phyloP scores from a whole-genome alignment of 1,139 yeast genomes.

The Geotrichum fermentans region DNA sequence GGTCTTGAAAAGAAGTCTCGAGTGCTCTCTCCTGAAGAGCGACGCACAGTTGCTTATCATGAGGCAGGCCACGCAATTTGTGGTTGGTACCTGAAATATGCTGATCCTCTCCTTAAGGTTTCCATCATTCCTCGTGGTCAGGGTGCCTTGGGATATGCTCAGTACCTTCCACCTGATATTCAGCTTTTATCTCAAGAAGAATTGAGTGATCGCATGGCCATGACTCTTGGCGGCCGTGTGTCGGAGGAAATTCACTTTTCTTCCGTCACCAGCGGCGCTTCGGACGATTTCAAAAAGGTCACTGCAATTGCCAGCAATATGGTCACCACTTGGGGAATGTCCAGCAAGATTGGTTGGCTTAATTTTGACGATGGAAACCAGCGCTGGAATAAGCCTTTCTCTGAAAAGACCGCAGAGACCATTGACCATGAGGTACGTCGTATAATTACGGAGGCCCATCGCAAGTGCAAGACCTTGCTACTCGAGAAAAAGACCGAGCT shows the following conservation, averaged over 20 bases:
- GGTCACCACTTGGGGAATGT: conserved; percentile 92
- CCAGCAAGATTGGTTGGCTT: conserved; percentile 75
- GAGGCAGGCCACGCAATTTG: conserved; percentile 99
- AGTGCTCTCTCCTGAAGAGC: conserved; percentile 80
- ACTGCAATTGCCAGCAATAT: conserved; percentile 86
- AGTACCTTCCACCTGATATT: conserved; percentile 90
- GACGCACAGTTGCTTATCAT: conserved; percentile 87
- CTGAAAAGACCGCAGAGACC: conserved; percentile 74
- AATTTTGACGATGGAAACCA: conserved; percentile 63
- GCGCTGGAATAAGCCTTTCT: conserved; percentile 73
- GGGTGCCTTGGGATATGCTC: conserved; percentile 97
- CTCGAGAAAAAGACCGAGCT: conserved; percentile 65
- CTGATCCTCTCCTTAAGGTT: conserved; percentile 90
- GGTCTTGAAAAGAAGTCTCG: conserved; percentile 89
- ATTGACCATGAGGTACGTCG: conserved; percentile 83
- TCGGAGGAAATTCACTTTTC: conserved; percentile 88
- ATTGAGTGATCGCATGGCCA: conserved; percentile 80
- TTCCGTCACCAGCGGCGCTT: conserved; percentile 91
- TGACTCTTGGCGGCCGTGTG: conserved; percentile 96
- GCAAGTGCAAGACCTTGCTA: conserved; percentile 60
- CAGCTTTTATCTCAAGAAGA: conserved; percentile 75
- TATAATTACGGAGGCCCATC: conserved; percentile 73
- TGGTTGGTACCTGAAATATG: conserved; percentile 88
- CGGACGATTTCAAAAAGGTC: conserved; percentile 92
- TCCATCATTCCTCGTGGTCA: conserved; percentile 95